A percentile compares a stretch with the other conserved stretches of the same genome.
These are phyloP conservation scores for Peronospora tabacina DNA, from an alignment of 352 stramenopile genomes.

Conservation along the genomic window DNA sequence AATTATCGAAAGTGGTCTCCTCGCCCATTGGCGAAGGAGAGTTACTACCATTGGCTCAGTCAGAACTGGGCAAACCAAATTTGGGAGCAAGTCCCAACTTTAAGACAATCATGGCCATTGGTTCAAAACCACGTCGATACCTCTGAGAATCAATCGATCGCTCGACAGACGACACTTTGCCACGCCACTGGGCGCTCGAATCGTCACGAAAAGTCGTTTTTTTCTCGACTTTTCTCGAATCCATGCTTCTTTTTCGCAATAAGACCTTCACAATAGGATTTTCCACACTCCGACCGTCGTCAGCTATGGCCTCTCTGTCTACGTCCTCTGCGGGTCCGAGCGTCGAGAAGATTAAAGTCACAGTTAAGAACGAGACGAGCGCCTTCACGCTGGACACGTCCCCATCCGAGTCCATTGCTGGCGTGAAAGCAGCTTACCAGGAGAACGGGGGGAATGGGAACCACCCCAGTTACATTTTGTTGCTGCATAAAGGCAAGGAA, in stretches of 20 bases:
- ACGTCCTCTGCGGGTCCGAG: not conserved
- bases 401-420: constrained; percentile 64
- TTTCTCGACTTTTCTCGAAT: constrained; percentile 11
- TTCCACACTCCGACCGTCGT: not conserved
- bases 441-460: constrained; percentile 58
- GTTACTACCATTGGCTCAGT: too few species aligned
- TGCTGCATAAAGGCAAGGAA: constrained; percentile 84
- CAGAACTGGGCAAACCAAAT: too few species aligned
- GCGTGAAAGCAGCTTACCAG: constrained; percentile 79
- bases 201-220: not conserved
- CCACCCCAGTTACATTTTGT: constrained; percentile 68
- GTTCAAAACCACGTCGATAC: too few species aligned
- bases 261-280: constrained; percentile 9
- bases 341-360: constrained; percentile 57
- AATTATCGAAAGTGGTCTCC: too few species aligned
- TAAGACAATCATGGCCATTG: too few species aligned
- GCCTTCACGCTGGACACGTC: constrained; percentile 62
- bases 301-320: constrained; percentile 21
- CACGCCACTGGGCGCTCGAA: too few species aligned
- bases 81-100: too few species aligned
- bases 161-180: too few species aligned
- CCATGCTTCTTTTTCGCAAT: not conserved
- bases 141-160: too few species aligned
- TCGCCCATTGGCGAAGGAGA: too few species aligned
- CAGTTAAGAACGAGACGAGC: constrained; percentile 71